phyloP scores from a whole-genome alignment of 352 stramenopile species.

The Thraustochytrium sp. region DNA sequence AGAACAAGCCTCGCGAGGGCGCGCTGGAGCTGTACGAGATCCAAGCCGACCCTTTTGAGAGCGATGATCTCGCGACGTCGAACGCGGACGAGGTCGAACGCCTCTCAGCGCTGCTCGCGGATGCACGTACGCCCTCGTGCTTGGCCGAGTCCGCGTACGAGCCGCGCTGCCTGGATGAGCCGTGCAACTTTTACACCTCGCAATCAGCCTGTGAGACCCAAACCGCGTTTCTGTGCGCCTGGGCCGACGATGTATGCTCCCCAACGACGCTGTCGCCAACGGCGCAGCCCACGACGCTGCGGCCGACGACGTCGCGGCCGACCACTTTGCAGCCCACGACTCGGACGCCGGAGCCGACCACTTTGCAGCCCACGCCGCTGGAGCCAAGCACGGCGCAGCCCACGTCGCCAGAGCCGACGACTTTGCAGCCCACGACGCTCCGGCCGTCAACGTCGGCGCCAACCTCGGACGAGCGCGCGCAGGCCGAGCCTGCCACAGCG shows the following conservation, averaged over 20 bases:
- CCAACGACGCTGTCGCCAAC: neutral
- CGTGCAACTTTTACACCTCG: neutral
- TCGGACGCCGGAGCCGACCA: neutral
- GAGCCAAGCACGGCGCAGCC: too few species aligned
- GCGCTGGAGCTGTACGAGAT: neutral
- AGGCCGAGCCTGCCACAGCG: neutral
- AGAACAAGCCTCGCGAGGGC: neutral
- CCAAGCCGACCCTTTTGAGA: neutral
- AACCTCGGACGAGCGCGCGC: too few species aligned
- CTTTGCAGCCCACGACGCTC: neutral
- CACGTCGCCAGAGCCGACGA: neutral
- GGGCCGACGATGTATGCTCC: neutral
- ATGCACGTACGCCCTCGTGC: neutral
- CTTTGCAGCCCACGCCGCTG: neutral
- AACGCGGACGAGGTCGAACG: neutral
- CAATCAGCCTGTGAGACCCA: neutral
- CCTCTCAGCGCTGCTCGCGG: neutral
- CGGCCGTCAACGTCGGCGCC: too few species aligned
- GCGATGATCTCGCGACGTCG: neutral
- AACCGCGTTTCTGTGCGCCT: neutral
- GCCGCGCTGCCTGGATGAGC: neutral
- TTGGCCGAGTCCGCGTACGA: neutral
- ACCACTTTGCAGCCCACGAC: too few species aligned
- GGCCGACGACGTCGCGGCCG: neutral
- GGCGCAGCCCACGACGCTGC: neutral